Conservation (phyloP, 345 rosid genomes). For the Melaleuca quinquenervia region DNA sequence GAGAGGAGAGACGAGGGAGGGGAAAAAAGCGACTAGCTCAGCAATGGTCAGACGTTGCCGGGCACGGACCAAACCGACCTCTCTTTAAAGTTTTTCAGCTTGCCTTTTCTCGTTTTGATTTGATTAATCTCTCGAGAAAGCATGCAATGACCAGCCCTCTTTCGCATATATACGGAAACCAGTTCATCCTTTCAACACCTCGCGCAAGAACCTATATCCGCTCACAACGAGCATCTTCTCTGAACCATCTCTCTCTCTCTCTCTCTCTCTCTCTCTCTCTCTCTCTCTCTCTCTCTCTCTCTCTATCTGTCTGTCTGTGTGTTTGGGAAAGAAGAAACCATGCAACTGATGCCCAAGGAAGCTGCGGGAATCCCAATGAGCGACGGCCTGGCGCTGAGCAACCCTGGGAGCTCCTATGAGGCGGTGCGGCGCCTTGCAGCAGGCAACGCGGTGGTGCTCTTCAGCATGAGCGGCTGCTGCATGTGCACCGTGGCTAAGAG, state of each 20-base stretch:
- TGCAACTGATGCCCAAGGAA: not conserved
- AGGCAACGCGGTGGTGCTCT: slow-evolving; percentile 69
- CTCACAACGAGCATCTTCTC: no score
- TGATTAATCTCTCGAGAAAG: not conserved
- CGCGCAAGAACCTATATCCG: not conserved
- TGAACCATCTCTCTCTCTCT: no score
- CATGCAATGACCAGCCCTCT: not conserved
- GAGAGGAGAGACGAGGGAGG: not conserved
- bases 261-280: not conserved
- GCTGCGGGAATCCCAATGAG: slow-evolving; percentile 1
- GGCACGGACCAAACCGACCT: not conserved
- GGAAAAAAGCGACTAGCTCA: not conserved
- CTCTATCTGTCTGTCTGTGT: not conserved
- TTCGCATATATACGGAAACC: not conserved
- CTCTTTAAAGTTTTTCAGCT: not conserved
- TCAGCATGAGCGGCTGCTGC: slow-evolving; percentile 81
- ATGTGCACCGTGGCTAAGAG: slow-evolving; percentile 95
- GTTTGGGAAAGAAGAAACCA: not conserved
- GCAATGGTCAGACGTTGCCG: not conserved
- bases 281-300: not conserved
- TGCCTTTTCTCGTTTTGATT: not conserved
- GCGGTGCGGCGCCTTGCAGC: slow-evolving; percentile 44
- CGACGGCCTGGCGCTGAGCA: not conserved
- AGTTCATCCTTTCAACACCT: not conserved
- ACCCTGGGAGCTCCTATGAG: slow-evolving; percentile 26